A percentile compares a stretch with the other conserved stretches of the same genome.
These are phyloP conservation scores for Cladosporium sphaerospermum DNA, from an alignment of 2,329 filamentous ascomycete species.

Conservation along the genomic window DNA sequence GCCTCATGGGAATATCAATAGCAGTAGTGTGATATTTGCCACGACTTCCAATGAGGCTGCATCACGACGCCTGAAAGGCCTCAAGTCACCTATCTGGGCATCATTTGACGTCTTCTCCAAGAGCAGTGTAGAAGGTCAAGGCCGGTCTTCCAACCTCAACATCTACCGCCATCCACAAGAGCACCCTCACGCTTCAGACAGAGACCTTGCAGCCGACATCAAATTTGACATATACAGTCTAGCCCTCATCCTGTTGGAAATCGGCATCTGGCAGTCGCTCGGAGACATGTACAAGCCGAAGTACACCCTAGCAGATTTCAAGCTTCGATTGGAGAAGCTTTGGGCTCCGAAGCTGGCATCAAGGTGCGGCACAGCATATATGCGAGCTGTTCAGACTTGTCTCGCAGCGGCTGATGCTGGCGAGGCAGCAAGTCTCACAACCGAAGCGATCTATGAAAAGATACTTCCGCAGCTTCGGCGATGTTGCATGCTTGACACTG, in stretches of 20 bases:
- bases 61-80: constrained; percentile 43
- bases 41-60: constrained; percentile 40
- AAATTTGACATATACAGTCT: constrained; percentile 64
- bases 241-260: constrained; percentile 65
- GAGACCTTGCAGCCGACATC: constrained; percentile 44
- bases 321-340: constrained; percentile 56
- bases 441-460: constrained; percentile 24
- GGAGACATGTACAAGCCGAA: constrained; percentile 54
- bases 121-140: constrained; percentile 41
- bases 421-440: constrained; percentile 19
- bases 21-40: constrained; percentile 63
- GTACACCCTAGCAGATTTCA: constrained; percentile 56
- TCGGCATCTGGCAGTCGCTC: constrained; percentile 68
- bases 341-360: constrained; percentile 60
- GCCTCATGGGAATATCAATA: constrained; percentile 63
- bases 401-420: constrained; percentile 58
- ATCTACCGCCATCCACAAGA: constrained; percentile 63
- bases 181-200: constrained; percentile 27
- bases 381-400: constrained; percentile 66
- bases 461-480: constrained; percentile 28
- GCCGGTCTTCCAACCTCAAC: constrained; percentile 41
- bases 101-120: constrained; percentile 69
- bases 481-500: constrained; percentile 32
- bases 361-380: constrained; percentile 67
- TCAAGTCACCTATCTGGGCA: constrained; percentile 63